phyloP scores from a whole-genome alignment of 2,329 filamentous ascomycete genomes.

The Teratosphaeria nubilosa region DNA sequence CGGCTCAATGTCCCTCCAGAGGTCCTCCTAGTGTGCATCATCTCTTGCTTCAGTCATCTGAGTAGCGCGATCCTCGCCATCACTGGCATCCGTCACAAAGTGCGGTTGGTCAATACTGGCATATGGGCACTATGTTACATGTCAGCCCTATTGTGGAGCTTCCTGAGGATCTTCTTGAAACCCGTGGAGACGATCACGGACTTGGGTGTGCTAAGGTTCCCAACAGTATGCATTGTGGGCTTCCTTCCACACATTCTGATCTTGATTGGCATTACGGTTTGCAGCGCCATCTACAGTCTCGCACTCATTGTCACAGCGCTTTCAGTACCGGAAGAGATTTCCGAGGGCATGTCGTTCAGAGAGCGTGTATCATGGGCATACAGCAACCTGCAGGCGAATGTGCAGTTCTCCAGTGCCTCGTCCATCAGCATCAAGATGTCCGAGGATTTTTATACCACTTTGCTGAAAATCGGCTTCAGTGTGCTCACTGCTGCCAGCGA shows the following conservation, averaged over 20 bases:
- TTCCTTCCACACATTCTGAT: conserved; percentile 93
- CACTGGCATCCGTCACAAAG: conserved; percentile 66
- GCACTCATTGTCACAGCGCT: conserved; percentile 68
- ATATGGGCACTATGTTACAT: conserved; percentile 90
- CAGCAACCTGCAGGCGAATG: conserved; percentile 83
- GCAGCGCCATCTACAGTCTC: conserved; percentile 64
- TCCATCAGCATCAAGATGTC: conserved; percentile 68
- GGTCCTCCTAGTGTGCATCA: conserved; percentile 71
- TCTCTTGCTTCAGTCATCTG: conserved; percentile 83
- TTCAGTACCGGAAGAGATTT: conserved; percentile 46
- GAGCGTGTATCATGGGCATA: conserved; percentile 64
- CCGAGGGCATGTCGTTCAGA: conserved; percentile 35
- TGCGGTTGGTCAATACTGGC: conserved; percentile 74
- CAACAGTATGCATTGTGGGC: conserved; percentile 87
- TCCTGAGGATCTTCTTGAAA: conserved; percentile 36
- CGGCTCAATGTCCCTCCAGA: conserved; percentile 83
- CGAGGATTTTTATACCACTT: conserved; percentile 91
- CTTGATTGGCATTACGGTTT: conserved; percentile 65
- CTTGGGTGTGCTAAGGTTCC: conserved; percentile 68
- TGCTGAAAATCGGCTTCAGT: conserved; percentile 77
- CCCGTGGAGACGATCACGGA: conserved; percentile 50
- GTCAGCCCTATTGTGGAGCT: conserved; percentile 70
- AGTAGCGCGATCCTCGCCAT: conserved; percentile 76
- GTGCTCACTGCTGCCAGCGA: conserved; percentile 89
- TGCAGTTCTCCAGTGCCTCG: conserved; percentile 58